Base-by-base conservation (phyloP, 2,329 filamentous ascomycete species). In the Ophiostoma ulmi region DNA sequence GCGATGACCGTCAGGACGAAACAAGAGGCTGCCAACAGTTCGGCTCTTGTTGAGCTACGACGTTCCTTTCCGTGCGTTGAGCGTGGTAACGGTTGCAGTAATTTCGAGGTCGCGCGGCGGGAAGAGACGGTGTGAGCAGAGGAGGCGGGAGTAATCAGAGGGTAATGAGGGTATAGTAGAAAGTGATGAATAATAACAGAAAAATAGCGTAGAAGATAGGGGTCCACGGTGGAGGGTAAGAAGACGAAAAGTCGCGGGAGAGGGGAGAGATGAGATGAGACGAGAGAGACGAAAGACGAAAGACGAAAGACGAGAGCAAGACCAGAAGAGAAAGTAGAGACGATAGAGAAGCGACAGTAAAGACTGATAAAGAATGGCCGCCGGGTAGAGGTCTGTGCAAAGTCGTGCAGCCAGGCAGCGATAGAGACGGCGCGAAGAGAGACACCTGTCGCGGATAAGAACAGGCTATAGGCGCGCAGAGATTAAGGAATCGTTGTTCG, bases 401-500 rank as follows among this genome's bases (percentile, higher is more conserved):
- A 14, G 55, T 31, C 26, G 58, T 63, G 58, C 58, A 63, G 52
- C 52, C 26, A 26, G 35, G 58, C 58, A 63, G 52, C 52, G 52
- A 55, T 26, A 35, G 22, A 63, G 58, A 35, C 58, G 22, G n/a
- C 11, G 58, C 58, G 22, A 31, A 31, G 31, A 61, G 22, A 61
- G 26, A 35, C 58, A 35, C 14, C 26, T 63, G 52, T 11, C 26
- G 55, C 14, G 52, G 52, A 58, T 26, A 55, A 31, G 31, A 17
- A 58, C n/a, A 11, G 8, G 52, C 52, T 7, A 10, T 11, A 8
- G 44, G 14, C 14, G 44, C 44, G 2, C 44, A 39, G 38, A 10
- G 38, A 48, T 13, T 26, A 4, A 6, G 14, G 22, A 17, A 22
- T 52, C 44, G 44, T 20, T 52, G 1, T 20, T 52, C 20, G 20